Base-by-base conservation (phyloP, 192 early-diverging fungal species). In the Allomyces javanicus region DNA sequence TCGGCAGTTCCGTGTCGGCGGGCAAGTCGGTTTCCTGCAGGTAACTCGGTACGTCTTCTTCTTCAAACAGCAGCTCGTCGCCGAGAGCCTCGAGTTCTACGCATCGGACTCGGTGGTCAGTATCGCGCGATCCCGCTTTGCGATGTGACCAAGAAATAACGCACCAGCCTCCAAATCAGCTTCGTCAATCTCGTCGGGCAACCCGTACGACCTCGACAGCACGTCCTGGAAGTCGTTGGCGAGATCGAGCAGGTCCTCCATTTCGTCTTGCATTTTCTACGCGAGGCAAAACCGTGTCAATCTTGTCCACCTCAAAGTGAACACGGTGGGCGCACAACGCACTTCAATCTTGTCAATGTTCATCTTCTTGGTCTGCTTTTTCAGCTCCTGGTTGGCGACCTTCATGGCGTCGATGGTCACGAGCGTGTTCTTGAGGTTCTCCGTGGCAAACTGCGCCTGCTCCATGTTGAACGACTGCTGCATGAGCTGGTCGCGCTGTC, bases 381-480 rank as follows among this genome's bases (percentile, higher is more conserved):
- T 95, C 84, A 99, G 79, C 68, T 87, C 89, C 74, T 92, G 91
- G 75, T 94, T 97, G 12, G 94, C 89, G 9, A 78, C 75, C 74
- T 96, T 81, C 96, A 99, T 99, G 10, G 94, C 96, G 75, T 97
- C 90, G 27, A 97, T 82, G 9, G 94, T 96, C 10, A 88, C 81
- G 81, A 93, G 79, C n/a, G 96, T 96, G 75, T 95, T 96, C 68
- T 90, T 91, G 62, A 99, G 73, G 74, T 97, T 99, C 50, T 99
- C 96, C 7, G 89, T 94, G 10, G 93, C 89, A 67, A 89, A 81
- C 62, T 77, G 73, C 61, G 91, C 89, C 78, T 95, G 92, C 75
- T 99, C 96, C 96, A 99, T 99, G 78, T 97, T 99, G 72, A 94
- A 97, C 33, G 94, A 86, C 75, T 97, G 93, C 74, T 95, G 93